Percentiles rank a stretch among this genome's conserved stretches.
phyloP scores from a whole-genome alignment of 805 yeast species.

The Isabelozyma heimii region DNA sequence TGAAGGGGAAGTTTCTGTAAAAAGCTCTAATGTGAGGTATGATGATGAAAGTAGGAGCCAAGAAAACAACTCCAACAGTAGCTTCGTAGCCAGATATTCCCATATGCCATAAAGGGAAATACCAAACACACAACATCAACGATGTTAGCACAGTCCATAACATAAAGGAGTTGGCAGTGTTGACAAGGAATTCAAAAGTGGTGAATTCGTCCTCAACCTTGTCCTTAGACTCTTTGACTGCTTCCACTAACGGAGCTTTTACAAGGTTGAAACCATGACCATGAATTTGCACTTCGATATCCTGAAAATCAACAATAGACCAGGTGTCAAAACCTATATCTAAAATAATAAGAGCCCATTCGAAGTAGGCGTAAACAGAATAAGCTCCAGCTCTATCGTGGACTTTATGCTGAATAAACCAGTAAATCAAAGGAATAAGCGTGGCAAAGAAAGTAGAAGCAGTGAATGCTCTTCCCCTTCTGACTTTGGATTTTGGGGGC shows the following conservation, averaged over 20 bases:
- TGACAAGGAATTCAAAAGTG: conserved; percentile 36
- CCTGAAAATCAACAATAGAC: conserved; percentile 67
- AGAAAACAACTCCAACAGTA: conserved; percentile 47
- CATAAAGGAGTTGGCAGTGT: conserved; percentile 63
- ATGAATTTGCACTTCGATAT: conserved; percentile 48
- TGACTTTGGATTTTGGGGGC: conserved; percentile 39
- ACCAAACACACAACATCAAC: conserved; percentile 86
- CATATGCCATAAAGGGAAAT: conserved; percentile 97
- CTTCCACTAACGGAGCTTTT: background rate
- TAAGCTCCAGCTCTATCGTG: conserved; percentile 90
- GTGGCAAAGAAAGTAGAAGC: conserved; percentile 65
- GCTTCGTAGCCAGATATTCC: conserved; percentile 95
- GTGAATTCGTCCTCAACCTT: conserved; percentile 25
- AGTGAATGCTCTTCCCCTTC: conserved; percentile 52
- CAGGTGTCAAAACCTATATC: conserved; percentile 86
- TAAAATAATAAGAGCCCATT: conserved; percentile 83
- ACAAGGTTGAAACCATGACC: conserved; percentile 21
- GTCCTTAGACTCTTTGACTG: background rate
- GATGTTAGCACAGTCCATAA: conserved; percentile 87
- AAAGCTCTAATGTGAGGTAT: conserved; percentile 37
- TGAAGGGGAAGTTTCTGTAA: conserved; percentile 45
- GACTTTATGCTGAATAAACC: conserved; percentile 91
- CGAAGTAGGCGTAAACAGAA: conserved; percentile 89
- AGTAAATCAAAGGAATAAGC: conserved; percentile 78
- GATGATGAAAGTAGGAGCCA: conserved; percentile 57